phyloP scores from a whole-genome alignment of 306 rosid species.

The Castanea mollissima region DNA sequence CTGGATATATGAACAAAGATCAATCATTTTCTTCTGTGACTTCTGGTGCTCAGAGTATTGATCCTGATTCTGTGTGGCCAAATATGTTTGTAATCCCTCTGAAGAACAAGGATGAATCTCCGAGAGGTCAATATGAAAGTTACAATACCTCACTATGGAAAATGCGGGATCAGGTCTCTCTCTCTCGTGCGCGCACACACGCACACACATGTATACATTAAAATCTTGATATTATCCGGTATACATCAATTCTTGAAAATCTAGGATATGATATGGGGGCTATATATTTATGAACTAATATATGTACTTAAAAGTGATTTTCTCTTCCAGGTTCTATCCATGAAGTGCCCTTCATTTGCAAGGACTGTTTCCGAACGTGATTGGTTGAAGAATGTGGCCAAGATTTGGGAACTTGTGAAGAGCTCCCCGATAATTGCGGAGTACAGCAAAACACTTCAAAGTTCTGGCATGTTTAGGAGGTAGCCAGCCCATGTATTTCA shows the following conservation, averaged over 20 bases:
- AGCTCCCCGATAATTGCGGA: conserved; percentile 68
- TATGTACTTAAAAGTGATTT: background rate
- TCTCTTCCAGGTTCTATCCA: conserved; percentile 58
- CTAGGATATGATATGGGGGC: too few relatives aligned
- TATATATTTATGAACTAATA: too few relatives aligned
- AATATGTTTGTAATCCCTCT: conserved; percentile 49
- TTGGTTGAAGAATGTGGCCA: conserved; percentile 83
- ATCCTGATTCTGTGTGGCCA: conserved; percentile 30
- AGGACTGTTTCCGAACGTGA: conserved; percentile 78
- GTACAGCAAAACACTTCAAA: conserved; percentile 65
- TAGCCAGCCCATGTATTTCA: conserved; percentile 17
- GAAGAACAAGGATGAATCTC: conserved; percentile 61
- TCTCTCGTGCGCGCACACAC: accelerated
- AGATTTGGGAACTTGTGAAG: conserved; percentile 83
- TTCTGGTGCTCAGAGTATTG: conserved; percentile 6
- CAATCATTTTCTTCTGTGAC: conserved; percentile 23
- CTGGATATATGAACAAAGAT: conserved; percentile 28
- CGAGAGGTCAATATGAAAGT: conserved; percentile 59
- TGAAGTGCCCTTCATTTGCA: conserved; percentile 57
- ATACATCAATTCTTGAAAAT: too few relatives aligned
- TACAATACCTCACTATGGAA: conserved; percentile 56
- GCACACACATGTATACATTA: too few relatives aligned
- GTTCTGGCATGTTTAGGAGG: conserved; percentile 71
- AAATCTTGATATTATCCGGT: too few relatives aligned
- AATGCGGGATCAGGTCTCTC: conserved; percentile 72